Percentiles rank a stretch among this genome's conserved stretches.
These are phyloP conservation scores for Xylariaceae sp. DNA, from an alignment of 2,329 filamentous ascomycete genomes.

Conservation along the genomic window DNA sequence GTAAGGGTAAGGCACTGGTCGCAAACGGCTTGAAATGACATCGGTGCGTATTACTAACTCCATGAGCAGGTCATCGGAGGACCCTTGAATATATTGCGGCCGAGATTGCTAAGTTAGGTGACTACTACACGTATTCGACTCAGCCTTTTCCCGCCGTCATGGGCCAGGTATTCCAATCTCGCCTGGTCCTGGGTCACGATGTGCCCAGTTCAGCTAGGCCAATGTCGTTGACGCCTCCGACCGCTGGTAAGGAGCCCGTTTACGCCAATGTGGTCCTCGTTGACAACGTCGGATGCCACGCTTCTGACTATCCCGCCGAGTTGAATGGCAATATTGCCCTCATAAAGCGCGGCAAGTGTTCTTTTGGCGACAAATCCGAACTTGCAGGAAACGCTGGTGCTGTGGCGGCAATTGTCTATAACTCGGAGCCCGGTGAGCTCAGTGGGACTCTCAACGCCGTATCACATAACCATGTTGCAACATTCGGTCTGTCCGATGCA, in stretches of 20 bases:
- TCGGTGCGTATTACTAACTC: neutral
- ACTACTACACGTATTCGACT: conserved; percentile 61
- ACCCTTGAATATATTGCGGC: conserved; percentile 63
- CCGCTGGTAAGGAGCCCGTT: conserved; percentile 56
- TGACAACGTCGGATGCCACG: conserved; percentile 60
- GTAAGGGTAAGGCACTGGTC: conserved; percentile 46
- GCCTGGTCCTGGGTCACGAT: conserved; percentile 53
- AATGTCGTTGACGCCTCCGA: conserved; percentile 68
- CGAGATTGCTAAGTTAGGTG: conserved; percentile 51
- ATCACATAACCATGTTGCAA: conserved; percentile 59
- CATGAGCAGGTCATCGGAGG: conserved; percentile 53
- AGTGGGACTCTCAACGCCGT: conserved; percentile 68
- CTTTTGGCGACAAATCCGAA: conserved; percentile 69
- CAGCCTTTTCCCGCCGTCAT: conserved; percentile 63
- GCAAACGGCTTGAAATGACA: neutral
- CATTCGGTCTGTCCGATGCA: conserved; percentile 61
- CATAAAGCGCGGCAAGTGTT: conserved; percentile 66
- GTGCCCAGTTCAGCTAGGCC: conserved; percentile 50
- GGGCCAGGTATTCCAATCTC: conserved; percentile 57
- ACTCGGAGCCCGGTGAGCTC: conserved; percentile 62
- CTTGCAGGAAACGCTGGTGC: conserved; percentile 69
- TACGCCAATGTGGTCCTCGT: conserved; percentile 60
- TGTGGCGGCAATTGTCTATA: conserved; percentile 70
- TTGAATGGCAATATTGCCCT: conserved; percentile 66
- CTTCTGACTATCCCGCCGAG: conserved; percentile 59